Base-by-base conservation (phyloP, 2,329 filamentous ascomycete species). In the Pestalotiopsis sp. region DNA sequence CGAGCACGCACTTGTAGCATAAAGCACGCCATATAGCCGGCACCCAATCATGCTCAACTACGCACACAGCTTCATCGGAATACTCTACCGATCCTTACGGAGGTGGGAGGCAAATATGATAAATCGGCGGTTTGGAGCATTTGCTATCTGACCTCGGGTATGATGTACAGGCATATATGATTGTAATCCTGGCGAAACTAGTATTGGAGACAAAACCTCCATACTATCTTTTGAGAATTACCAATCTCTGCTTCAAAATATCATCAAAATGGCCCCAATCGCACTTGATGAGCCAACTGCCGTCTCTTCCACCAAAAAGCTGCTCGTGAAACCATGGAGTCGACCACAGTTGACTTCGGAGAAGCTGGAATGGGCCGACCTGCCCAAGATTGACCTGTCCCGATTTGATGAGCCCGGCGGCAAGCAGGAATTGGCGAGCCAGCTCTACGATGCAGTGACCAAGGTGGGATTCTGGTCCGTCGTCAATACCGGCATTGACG, bases 331-430 rank as follows among this genome's bases (percentile, higher is more conserved):
- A 71, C 75, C 76, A 58, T 79, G 77, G 77, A 74, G 64, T 65
- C 75, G 77, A 6, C 77, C 77, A 3, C 45, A 69, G 38, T 67
- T 71, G 25, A 79, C 78, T 3, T 72, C 72, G 12, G 77, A 78
- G 62, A 66, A 73, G 13, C 74, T 80, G 31, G 77, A 79, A 38
- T 89, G 84, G 83, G 83, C 86, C 1, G 85, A 87, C 66, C 80
- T 88, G 3, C 80, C 86, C 12, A 87, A 84, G 12, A 83, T 89
- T 25, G 86, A 88, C 68, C 79, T 88, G 0, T 80, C 81, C 20
- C 79, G 80, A n/a, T 88, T 85, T 70, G 82, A 84, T 56, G 75
- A 82, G 56, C 84, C 85, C 0, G 84, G 83, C 2, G 86, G 85
- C 14, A 87, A 86, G 72, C 79, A 86, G 71, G 77, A 80, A 65